These are phyloP conservation scores for Myotisia sp. DNA, from an alignment of 2,329 filamentous ascomycete species.

Conservation along the genomic window DNA sequence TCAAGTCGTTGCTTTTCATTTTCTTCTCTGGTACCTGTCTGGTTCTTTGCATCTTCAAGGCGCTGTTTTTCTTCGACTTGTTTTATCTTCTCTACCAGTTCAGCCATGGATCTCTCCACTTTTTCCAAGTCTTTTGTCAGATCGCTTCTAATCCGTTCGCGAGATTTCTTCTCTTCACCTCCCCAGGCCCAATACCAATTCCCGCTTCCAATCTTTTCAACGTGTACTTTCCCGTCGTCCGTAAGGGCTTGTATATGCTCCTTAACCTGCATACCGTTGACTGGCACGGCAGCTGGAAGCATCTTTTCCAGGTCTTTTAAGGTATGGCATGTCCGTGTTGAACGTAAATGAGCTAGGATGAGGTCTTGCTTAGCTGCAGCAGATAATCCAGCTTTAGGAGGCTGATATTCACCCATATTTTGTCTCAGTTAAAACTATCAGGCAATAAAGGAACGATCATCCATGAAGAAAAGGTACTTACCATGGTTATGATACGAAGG, in stretches of 20 bases:
- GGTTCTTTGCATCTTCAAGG: conserved; percentile 7
- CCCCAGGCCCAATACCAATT: conserved; percentile 61
- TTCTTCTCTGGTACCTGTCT: conserved; percentile 10
- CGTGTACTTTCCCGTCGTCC: conserved; percentile 47
- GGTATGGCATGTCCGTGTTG: conserved; percentile 46
- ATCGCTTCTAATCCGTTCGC: conserved; percentile 19
- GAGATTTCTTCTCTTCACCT: conserved; percentile 37
- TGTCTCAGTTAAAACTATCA: too few relatives aligned
- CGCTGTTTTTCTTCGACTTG: conserved; percentile 10
- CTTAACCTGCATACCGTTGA: conserved; percentile 53
- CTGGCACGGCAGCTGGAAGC: conserved; percentile 46
- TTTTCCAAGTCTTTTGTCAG: conserved; percentile 23
- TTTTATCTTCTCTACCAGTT: conserved; percentile 13
- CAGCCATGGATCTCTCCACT: conserved; percentile 11
- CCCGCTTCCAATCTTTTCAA: conserved; percentile 56
- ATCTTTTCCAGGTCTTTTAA: conserved; percentile 55
- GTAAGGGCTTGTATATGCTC: conserved; percentile 49
- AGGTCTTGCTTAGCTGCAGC: conserved; percentile 44
- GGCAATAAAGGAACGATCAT: too few relatives aligned
- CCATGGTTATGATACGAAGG: too few relatives aligned
- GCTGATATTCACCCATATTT: too few relatives aligned
- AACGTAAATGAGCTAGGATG: conserved; percentile 46
- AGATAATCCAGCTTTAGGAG: conserved; percentile 40
- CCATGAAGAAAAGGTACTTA: too few relatives aligned
- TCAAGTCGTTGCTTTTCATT: conserved; percentile 7